Conservation (phyloP, 192 early-diverging fungal species). For the Funneliformis geosporum region DNA sequence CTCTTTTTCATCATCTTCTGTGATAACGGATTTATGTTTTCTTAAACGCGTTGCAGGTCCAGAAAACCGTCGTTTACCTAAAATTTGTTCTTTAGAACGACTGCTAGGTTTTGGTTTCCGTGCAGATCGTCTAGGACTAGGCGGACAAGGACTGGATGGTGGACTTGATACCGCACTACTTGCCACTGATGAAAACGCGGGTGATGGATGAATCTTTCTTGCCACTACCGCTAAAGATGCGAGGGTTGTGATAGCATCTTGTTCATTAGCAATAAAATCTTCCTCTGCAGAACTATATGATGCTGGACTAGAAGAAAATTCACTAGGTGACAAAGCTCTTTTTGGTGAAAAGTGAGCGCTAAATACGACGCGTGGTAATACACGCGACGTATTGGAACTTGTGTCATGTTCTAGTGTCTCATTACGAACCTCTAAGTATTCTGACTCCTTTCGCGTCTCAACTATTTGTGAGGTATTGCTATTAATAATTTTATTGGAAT, state of each 20-base stretch:
- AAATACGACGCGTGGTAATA: conserved; percentile 13
- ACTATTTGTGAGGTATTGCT: neutral
- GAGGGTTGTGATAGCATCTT: neutral
- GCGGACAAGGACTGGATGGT: neutral
- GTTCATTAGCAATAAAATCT: conserved; percentile 8
- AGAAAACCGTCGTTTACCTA: conserved; percentile 27
- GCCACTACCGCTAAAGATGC: neutral
- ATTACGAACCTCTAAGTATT: conserved; percentile 6
- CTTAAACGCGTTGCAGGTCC: conserved; percentile 29
- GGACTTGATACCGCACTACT: conserved; percentile 13
- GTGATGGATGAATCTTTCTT: neutral
- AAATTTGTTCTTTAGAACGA: conserved; percentile 26
- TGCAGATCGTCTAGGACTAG: conserved; percentile 20
- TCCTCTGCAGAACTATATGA: conserved; percentile 31
- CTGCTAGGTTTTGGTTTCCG: conserved; percentile 23
- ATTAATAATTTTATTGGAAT: neutral
- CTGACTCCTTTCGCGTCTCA: conserved; percentile 4
- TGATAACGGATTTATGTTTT: neutral
- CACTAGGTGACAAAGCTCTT: conserved; percentile 21
- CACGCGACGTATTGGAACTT: neutral
- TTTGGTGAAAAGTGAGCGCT: neutral
- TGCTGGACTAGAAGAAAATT: conserved; percentile 27
- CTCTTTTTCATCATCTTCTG: conserved; percentile 25
- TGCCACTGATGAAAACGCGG: neutral
- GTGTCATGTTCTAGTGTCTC: neutral